Evolutionary conservation across 257 asterid genomes (phyloP), one percentile per base, ranked within the genome.

Genomic region (Cinchona pubescens): DNA sequence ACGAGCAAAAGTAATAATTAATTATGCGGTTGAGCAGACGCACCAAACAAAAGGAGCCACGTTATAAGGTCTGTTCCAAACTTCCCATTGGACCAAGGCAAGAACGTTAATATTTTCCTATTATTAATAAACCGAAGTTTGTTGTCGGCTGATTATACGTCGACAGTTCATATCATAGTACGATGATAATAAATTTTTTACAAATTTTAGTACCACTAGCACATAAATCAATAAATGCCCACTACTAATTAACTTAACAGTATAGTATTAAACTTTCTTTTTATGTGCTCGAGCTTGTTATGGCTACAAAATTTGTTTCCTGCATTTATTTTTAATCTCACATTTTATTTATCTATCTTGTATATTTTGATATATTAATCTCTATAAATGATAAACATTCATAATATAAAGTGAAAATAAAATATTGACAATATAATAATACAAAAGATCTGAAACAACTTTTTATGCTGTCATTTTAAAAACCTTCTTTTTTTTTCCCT

Each of bases 31-130:
- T 35, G 58, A 62, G 51, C 12, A 38, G 77, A 58, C 32, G 53
- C 67, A 69, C 69, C 79, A 80, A 61, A 67, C 55, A 63, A 18
- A 8, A 62, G 0, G 25, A 58, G 80, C 78, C 86, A 84, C 89
- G 86, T 86, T 82, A 76, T 64, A 23, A 40, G 29, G 48, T 12
- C 12, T 23, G 53, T 43, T 69, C n/a, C n/a, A n/a, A n/a, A n/a
- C n/a, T n/a, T n/a, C 66, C 76, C 73, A 74, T 64, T 78, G 82
- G 83, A 76, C 71, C 60, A 73, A 70, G 76, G 60, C 71, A 37
- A 73, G 2, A 49, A 38, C 66, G 74, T 53, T 38, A 46, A 72
- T 21, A 23, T 58, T n/a, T n/a, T n/a, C n/a, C n/a, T n/a, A n/a
- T n/a, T n/a, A n/a, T n/a, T n/a, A 16, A 35, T 59, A 67, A 3